Conservation (phyloP, 2,329 filamentous ascomycete genomes). For the Botrytis paeoniae region DNA sequence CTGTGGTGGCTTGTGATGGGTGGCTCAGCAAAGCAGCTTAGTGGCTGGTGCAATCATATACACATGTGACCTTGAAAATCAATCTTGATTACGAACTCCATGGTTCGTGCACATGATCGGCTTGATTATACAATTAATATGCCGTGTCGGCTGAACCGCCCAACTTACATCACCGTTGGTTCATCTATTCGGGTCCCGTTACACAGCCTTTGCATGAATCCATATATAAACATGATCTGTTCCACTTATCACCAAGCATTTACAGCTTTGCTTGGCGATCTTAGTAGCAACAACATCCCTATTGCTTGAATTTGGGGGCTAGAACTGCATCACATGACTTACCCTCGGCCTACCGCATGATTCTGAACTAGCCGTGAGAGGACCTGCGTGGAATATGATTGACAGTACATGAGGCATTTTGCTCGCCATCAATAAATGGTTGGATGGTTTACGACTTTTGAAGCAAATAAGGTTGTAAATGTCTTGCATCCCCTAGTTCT, state of each 20-base stretch:
- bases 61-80: not conserved
- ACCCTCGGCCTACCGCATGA: not conserved
- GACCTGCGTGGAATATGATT: not conserved
- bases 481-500: not conserved
- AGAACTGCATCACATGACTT: not conserved
- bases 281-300: not conserved
- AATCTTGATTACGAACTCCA: not conserved
- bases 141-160: not conserved
- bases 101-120: not conserved
- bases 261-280: not conserved
- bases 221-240: not conserved
- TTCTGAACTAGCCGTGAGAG: not conserved
- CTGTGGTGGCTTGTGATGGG: not conserved
- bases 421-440: not conserved
- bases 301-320: not conserved
- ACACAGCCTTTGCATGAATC: not conserved
- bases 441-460: not conserved
- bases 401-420: not conserved
- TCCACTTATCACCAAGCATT: not conserved
- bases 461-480: not conserved
- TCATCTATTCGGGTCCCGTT: not conserved
- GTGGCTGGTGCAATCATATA: not conserved
- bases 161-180: not conserved
- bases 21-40: not conserved
- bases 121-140: not conserved